Conservation (phyloP, 805 yeast genomes). For the Candida montana region DNA sequence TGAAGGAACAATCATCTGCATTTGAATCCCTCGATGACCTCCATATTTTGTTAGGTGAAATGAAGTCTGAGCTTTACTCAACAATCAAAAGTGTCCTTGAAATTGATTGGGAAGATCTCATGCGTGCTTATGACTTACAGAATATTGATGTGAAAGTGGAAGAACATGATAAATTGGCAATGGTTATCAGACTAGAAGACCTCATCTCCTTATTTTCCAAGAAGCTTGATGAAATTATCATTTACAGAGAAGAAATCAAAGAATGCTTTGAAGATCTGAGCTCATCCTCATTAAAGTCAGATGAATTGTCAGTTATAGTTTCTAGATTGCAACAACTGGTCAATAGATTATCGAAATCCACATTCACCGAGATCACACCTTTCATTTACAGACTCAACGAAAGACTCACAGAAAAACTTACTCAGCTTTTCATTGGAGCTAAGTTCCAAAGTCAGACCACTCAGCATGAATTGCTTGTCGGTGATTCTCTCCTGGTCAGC, state of each 20-base stretch:
- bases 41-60: slow-evolving; percentile 35
- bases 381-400: slow-evolving; percentile 32
- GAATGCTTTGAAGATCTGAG: slow-evolving; percentile 21
- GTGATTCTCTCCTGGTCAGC: slow-evolving; percentile 29
- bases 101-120: slow-evolving; percentile 50
- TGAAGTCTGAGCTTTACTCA: slow-evolving; percentile 29
- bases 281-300: slow-evolving; percentile 23
- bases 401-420: slow-evolving; percentile 25
- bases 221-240: slow-evolving; percentile 26
- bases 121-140: slow-evolving; percentile 44
- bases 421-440: slow-evolving; percentile 23
- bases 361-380: slow-evolving; percentile 29
- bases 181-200: slow-evolving; percentile 27
- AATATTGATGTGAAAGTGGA: slow-evolving; percentile 25
- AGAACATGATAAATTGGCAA: slow-evolving; percentile 29
- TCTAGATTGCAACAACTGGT: slow-evolving; percentile 31
- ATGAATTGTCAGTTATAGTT: slow-evolving; percentile 19
- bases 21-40: slow-evolving; percentile 36
- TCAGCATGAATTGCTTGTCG: slow-evolving; percentile 33
- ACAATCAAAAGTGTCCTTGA: slow-evolving; percentile 31
- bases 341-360: slow-evolving; percentile 31
- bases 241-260: slow-evolving; percentile 25
- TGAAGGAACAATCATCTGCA: slow-evolving; percentile 21
- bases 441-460: slow-evolving; percentile 4
- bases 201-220: slow-evolving; percentile 27